Conservation (phyloP, 768 basidiomycete genomes). For the Bullera alba region DNA sequence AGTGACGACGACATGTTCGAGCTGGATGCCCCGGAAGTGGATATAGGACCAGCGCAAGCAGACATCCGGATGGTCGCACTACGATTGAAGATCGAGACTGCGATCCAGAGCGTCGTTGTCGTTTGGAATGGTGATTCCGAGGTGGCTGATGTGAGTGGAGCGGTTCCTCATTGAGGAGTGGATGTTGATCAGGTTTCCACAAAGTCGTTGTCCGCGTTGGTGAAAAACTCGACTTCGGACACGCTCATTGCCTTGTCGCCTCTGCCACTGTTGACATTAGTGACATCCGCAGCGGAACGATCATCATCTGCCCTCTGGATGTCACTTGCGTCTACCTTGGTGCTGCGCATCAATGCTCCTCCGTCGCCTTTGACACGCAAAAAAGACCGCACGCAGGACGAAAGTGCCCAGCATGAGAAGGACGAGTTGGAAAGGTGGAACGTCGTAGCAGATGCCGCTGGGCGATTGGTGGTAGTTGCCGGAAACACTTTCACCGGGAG, state of each 20-base stretch:
- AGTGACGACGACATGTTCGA: conserved; percentile 62
- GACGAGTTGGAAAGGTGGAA: conserved; percentile 27
- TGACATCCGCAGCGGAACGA: conserved; percentile 35
- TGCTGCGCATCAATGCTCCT: conserved; percentile 75
- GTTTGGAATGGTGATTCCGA: conserved; percentile 75
- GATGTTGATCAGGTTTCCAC: no score
- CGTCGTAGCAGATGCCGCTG: conserved; percentile 29
- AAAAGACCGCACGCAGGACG: conserved; percentile 23
- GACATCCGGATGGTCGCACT: conserved; percentile 53
- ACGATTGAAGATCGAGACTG: conserved; percentile 60
- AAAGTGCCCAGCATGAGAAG: conserved; percentile 8
- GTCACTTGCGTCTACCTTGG: conserved; percentile 68
- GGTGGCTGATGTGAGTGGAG: conserved; percentile 61
- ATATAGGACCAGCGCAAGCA: conserved; percentile 52
- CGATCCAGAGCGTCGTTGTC: conserved; percentile 58
- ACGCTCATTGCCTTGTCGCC: conserved; percentile 76
- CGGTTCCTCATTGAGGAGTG: no score
- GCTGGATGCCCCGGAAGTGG: conserved; percentile 53
- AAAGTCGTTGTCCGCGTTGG: conserved; percentile 63
- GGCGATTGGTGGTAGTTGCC: conserved; percentile 21
- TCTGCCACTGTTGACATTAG: conserved; percentile 55
- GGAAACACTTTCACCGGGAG: conserved; percentile 11
- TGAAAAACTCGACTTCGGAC: conserved; percentile 58
- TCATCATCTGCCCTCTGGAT: conserved; percentile 61
- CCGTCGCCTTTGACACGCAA: conserved; percentile 47